These are phyloP conservation scores for Globisporangium yorkense DNA, from an alignment of 352 stramenopile species.

Conservation along the genomic window DNA sequence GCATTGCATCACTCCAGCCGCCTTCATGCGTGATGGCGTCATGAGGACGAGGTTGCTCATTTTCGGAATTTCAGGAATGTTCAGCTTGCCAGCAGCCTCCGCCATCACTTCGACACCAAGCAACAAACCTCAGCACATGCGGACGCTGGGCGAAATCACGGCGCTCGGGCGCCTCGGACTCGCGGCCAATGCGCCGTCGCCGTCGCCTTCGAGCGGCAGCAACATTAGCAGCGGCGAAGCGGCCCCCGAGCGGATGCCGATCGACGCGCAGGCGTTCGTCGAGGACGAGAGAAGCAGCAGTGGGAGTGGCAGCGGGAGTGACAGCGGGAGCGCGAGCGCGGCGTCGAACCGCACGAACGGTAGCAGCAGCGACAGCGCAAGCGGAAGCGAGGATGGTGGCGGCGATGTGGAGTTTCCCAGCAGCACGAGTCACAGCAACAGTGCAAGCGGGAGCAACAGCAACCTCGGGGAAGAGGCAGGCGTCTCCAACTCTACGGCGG, in stretches of 20 bases:
- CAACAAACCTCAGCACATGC: not conserved
- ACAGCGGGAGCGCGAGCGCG: not conserved
- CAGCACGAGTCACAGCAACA: not conserved
- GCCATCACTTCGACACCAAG: not conserved
- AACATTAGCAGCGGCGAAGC: not conserved
- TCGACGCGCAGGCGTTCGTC: conserved; percentile 2
- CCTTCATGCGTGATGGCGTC: too few species aligned
- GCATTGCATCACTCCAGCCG: too few species aligned
- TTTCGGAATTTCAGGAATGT: not conserved
- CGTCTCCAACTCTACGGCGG: not conserved
- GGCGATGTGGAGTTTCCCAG: not conserved
- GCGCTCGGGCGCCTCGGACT: conserved; percentile 4
- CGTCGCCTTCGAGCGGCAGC: not conserved
- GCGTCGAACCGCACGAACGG: not conserved
- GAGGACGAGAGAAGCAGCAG: not conserved
- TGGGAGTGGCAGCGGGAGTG: not conserved
- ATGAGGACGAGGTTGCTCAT: too few species aligned
- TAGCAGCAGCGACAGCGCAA: not conserved
- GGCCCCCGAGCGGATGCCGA: conserved; percentile 2
- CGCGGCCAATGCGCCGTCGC: not conserved
- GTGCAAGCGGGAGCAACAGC: not conserved
- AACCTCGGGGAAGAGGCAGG: not conserved
- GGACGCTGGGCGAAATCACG: conserved; percentile 4
- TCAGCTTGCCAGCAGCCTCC: not conserved
- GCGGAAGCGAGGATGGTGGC: not conserved